phyloP scores from a whole-genome alignment of 352 stramenopile species.

The Nothophytophthora sp. region DNA sequence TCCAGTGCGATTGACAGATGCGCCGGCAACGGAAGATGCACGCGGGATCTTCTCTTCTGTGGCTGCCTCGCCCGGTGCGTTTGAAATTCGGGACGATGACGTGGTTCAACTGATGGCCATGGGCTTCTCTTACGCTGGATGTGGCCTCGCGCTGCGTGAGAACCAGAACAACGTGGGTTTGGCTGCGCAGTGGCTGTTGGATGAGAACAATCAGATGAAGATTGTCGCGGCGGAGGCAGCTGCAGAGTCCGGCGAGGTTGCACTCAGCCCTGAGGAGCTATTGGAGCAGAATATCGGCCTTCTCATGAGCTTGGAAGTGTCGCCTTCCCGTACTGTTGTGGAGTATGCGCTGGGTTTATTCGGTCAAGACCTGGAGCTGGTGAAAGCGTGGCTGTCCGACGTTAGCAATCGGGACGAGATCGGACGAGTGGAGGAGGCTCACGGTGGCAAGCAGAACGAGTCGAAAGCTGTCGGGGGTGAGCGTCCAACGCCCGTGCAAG shows the following conservation, averaged over 20 bases:
- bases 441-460: slow-evolving; percentile 1
- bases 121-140: slow-evolving; percentile 88
- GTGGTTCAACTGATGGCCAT: slow-evolving; percentile 90
- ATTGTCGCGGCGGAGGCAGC: slow-evolving; percentile 64
- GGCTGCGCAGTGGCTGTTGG: slow-evolving; percentile 83
- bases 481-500: slow-evolving; percentile 31
- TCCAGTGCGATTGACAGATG: slow-evolving; percentile 16
- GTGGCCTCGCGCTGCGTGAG: slow-evolving; percentile 64
- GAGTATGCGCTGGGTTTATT: slow-evolving; percentile 78
- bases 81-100: slow-evolving; percentile 72
- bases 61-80: slow-evolving; percentile 7
- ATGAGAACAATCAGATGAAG: slow-evolving; percentile 76
- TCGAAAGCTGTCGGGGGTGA: background rate
- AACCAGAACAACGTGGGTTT: slow-evolving; percentile 66
- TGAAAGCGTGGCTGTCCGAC: slow-evolving; percentile 65
- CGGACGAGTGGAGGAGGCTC: slow-evolving; percentile 42
- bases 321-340: slow-evolving; percentile 49
- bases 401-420: slow-evolving; percentile 66
- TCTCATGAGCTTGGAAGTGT: slow-evolving; percentile 63
- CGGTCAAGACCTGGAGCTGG: slow-evolving; percentile 59
- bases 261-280: slow-evolving; percentile 61
- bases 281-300: slow-evolving; percentile 70
- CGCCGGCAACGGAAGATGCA: slow-evolving; percentile 4
- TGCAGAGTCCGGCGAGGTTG: slow-evolving; percentile 47
- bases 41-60: background rate